Conservation (phyloP, 1,284 basidiomycete genomes). For the Tilletia caries region DNA sequence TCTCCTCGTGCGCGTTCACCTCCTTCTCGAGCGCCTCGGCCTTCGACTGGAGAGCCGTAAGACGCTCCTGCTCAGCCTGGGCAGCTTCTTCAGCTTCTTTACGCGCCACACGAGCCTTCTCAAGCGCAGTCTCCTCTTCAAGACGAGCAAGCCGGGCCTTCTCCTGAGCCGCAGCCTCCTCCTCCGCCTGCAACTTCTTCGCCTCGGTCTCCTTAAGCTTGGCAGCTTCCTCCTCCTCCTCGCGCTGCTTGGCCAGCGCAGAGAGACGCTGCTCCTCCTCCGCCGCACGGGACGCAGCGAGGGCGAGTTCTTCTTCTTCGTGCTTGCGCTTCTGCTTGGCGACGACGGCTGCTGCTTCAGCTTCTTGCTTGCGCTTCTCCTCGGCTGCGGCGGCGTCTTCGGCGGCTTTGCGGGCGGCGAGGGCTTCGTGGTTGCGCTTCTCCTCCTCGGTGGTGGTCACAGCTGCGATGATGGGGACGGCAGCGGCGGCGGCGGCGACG, state of each 20-base stretch:
- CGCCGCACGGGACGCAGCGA: neutral
- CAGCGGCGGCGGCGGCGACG: neutral
- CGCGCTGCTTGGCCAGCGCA: neutral
- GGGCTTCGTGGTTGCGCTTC: conserved; percentile 11
- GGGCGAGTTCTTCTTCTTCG: conserved; percentile 6
- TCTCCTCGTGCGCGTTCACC: neutral
- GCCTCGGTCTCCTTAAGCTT: neutral
- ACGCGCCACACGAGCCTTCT: neutral
- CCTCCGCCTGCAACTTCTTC: neutral
- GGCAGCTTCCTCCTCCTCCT: neutral
- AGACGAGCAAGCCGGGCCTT: neutral
- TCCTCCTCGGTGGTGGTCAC: neutral
- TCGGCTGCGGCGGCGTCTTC: conserved; percentile 7
- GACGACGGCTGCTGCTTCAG: neutral
- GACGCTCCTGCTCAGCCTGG: neutral
- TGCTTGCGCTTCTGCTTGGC: neutral
- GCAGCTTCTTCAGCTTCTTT: conserved; percentile 5
- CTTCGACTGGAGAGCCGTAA: neutral
- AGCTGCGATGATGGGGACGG: neutral
- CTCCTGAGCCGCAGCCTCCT: neutral
- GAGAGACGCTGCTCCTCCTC: conserved; percentile 11
- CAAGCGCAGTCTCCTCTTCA: neutral
- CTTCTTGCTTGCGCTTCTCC: neutral
- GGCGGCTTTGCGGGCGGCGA: conserved; percentile 8
- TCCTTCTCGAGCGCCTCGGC: neutral